phyloP scores from a whole-genome alignment of 257 asterid genomes.

The Solanum clarkiae region DNA sequence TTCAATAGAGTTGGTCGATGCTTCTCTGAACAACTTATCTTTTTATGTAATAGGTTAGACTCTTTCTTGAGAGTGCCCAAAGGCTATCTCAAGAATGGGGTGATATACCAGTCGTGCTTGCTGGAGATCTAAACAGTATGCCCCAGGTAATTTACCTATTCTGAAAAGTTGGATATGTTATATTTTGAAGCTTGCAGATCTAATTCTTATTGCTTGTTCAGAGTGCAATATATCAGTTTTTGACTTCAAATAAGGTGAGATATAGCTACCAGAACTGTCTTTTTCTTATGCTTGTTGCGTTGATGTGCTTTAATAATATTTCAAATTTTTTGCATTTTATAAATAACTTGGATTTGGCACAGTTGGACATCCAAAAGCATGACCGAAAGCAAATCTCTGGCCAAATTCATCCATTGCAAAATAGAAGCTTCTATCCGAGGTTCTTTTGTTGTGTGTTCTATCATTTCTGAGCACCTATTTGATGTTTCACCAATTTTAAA shows the following conservation, averaged over 20 bases:
- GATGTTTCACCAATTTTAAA: not conserved
- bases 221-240: conserved; percentile 79
- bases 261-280: conserved; percentile 1
- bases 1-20: not conserved
- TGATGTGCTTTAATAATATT: not conserved
- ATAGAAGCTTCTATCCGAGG: not conserved
- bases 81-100: conserved; percentile 75
- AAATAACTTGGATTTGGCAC: not conserved
- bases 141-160: conserved; percentile 41
- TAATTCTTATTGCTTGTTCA: conserved; percentile 23
- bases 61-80: conserved; percentile 67
- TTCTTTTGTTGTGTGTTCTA: not conserved
- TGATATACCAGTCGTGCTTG: conserved; percentile 53
- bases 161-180: not conserved
- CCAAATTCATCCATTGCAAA: conserved; percentile 25
- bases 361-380: conserved; percentile 60
- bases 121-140: conserved; percentile 70
- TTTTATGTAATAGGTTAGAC: conserved; percentile 39
- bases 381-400: conserved; percentile 67
- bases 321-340: not conserved
- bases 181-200: not conserved
- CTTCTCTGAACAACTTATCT: not conserved
- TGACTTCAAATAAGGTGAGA: conserved; percentile 62
- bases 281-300: not conserved
- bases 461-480: not conserved